Evolutionary conservation across 495 filamentous ascomycete species (phyloP), one percentile per base, ranked within the genome.

Genomic region (Glonium stellatum): DNA sequence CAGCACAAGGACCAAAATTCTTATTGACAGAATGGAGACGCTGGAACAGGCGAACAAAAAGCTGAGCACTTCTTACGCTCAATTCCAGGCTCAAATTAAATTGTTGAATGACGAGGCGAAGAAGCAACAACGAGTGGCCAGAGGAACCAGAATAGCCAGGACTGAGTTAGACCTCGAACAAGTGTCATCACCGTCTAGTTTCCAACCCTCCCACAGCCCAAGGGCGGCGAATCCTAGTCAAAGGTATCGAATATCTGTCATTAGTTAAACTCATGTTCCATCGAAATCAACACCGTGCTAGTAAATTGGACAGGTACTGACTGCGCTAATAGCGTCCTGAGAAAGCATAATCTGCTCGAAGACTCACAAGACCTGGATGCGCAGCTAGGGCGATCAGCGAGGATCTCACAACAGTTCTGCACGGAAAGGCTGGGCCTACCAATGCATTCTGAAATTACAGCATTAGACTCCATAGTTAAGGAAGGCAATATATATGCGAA

Each of bases 141-240:
- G 4, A 19, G 36, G 36, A 8, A 54, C 48, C 10, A 35, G 37
- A 13, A 41, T 39, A 55, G 41, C 37, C 5, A 59, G 36, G 5
- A 55, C 50, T 51, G 37, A 58, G 13, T 44, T 44, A 18, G 39
- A 44, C 13, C 39, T 44, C 18, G 39, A 44, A 44, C 18, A 15
- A 11, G 18, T 4, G 18, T 55, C 46, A 1, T 37, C 15, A 21
- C 15, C 1, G 10, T 19, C 19, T 34, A 6, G 37, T 6, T 34
- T 55, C 1, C 61, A 54, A 13, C 22, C 37, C 11, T 39, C 59
- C 13, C 22, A 52, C 54, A 61, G 52, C 48, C 59, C 59, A 12
- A 42, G 39, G 2, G 11, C 48, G 11, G 25, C 5, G 15, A 13
- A 13, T 2, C 21, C 22, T 4, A 21, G 22, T 13, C 21, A 51